phyloP scores from a whole-genome alignment of 495 filamentous ascomycete genomes.

The Amphirosellinia nigrospora region DNA sequence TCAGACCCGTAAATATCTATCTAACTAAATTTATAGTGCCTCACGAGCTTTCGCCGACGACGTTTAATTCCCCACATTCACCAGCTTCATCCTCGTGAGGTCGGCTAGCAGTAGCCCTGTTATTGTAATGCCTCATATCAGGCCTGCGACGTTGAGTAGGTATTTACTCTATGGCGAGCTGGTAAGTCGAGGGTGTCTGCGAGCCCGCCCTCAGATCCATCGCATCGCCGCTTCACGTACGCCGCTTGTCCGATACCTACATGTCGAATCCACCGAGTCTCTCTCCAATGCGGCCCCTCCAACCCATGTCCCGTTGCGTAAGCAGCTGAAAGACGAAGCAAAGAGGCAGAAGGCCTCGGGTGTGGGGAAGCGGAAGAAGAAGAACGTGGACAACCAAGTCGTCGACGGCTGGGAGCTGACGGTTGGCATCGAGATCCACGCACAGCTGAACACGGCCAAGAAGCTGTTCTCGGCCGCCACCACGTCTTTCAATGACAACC shows the following conservation, averaged over 20 bases:
- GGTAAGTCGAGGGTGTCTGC: slow-evolving; percentile 47
- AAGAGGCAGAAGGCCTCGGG: slow-evolving; percentile 55
- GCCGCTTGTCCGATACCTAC: slow-evolving; percentile 26
- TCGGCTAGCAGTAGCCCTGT: background rate
- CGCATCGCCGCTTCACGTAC: background rate
- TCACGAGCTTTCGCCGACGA: background rate
- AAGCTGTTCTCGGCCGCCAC: slow-evolving; percentile 83
- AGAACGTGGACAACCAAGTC: slow-evolving; percentile 56
- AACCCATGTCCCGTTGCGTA: slow-evolving; percentile 63
- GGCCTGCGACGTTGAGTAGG: slow-evolving; percentile 46
- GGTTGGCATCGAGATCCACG: slow-evolving; percentile 96
- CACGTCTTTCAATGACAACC: slow-evolving; percentile 69
- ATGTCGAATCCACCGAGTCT: slow-evolving; percentile 29
- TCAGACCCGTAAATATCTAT: background rate
- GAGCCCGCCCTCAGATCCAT: slow-evolving; percentile 20
- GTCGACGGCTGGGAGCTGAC: slow-evolving; percentile 83
- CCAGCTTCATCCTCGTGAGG: background rate
- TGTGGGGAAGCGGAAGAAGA: slow-evolving; percentile 45
- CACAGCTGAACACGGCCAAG: slow-evolving; percentile 83
- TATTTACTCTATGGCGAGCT: slow-evolving; percentile 57
- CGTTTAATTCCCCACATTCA: background rate
- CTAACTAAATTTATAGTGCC: background rate
- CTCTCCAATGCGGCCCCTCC: slow-evolving; percentile 23
- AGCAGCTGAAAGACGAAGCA: slow-evolving; percentile 75
- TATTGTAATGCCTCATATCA: slow-evolving; percentile 43